Evolutionary conservation across 352 stramenopile species (phyloP).

Genomic region (Phytophthora idaei): DNA sequence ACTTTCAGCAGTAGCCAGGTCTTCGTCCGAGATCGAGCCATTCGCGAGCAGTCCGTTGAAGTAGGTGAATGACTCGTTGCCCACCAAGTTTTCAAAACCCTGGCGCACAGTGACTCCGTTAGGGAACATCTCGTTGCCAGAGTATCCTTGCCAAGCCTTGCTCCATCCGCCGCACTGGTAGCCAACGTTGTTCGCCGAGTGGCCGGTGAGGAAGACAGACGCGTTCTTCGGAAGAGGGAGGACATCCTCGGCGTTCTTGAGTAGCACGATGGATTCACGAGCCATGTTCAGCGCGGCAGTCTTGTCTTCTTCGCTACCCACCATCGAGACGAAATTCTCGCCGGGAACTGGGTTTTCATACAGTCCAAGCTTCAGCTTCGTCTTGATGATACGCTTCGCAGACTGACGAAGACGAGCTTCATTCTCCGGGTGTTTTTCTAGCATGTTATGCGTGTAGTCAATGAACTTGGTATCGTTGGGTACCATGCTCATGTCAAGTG

Average conservation of each 20-base stretch:
- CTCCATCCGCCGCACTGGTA: slow-evolving; percentile 78
- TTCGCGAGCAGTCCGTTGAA: slow-evolving; percentile 62
- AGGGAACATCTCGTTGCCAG: slow-evolving; percentile 58
- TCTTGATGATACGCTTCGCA: slow-evolving; percentile 61
- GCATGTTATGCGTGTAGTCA: slow-evolving; percentile 44
- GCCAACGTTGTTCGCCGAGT: slow-evolving; percentile 60
- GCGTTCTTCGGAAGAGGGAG: slow-evolving; percentile 46
- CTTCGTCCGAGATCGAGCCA: slow-evolving; percentile 48
- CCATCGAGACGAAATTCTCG: slow-evolving; percentile 34
- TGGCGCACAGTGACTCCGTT: slow-evolving; percentile 57
- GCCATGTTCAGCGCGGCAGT: slow-evolving; percentile 59
- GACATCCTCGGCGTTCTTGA: slow-evolving; percentile 70
- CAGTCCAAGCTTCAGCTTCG: slow-evolving; percentile 70
- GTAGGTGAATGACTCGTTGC: slow-evolving; percentile 39
- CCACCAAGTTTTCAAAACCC: slow-evolving; percentile 45
- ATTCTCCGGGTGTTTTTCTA: slow-evolving; percentile 38
- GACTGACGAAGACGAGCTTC: slow-evolving; percentile 54
- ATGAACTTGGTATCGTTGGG: slow-evolving; percentile 52
- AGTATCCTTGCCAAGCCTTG: slow-evolving; percentile 80
- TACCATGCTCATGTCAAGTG: slow-evolving; percentile 93
- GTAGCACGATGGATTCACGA: slow-evolving; percentile 77
- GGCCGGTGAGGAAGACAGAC: slow-evolving; percentile 65
- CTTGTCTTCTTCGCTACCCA: slow-evolving; percentile 53
- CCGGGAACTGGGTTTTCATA: slow-evolving; percentile 67
- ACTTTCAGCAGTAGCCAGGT: slow-evolving; percentile 53